Base-by-base conservation (phyloP, 257 asterid genomes). In the Ophiorrhiza pumila region DNA sequence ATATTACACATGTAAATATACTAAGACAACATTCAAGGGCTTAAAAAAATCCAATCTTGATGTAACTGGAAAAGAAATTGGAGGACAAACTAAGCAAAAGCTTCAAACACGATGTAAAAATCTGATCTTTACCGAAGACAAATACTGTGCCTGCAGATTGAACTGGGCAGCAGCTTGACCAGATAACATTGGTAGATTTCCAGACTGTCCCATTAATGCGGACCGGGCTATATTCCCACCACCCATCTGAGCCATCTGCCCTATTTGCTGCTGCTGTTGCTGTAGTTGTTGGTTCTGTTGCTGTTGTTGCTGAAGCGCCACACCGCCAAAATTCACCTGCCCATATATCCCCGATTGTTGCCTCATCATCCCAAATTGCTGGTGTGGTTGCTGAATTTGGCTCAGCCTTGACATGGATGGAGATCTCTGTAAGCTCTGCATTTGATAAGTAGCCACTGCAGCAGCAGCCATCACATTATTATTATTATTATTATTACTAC, bases 131-230 rank as follows among this genome's bases (percentile, higher is more conserved):
- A 94, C 99, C 97, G 92, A 79, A 74, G 89, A 74, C 82, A 90
- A 77, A 76, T 76, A 85, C 85, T 90, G 97, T 65, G 87, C 81
- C 68, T 85, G 98, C 84, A 90, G 76, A 79, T 87, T 89, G 76
- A 83, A 88, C 84, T 88, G 99, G 34, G 95, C 85, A 29, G 92
- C 83, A 60, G 87, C 83, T 80, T 91, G 97, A 65, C 96, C 90
- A 71, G 97, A 81, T 64, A 94, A 81, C 96, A 87, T 79, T 3
- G 96, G 88, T 60, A 94, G 83, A 59, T 87, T 91, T 59, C 95
- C 91, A 7, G 93, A 84, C 81, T 87, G 98, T 68, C 93, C 96
- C 90, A 91, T 81, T 81, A 87, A 74, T 14, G 86, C 89, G 20
- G 96, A 81, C 78, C 96, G 81, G 32, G 89, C 61, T 77, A 91